Base-by-base conservation (phyloP, 2,329 filamentous ascomycete species). In the Monascus ruber region DNA sequence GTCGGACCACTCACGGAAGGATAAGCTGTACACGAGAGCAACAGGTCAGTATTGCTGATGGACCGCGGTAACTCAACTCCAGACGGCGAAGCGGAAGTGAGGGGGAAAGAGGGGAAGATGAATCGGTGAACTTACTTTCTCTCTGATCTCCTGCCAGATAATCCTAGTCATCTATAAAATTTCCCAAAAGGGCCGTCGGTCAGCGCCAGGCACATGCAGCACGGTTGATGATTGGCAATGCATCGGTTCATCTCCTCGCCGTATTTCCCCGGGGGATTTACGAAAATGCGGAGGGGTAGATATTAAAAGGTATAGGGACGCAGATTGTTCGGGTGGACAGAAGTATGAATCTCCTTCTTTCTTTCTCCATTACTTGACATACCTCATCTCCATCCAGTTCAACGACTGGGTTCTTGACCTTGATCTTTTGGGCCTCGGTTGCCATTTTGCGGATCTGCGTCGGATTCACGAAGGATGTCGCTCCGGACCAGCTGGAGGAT, bases 61-160 rank as follows among this genome's bases (percentile, higher is more conserved):
- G 17, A 17, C 17, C 17, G 17, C 17, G 17, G 17, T 17, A 17
- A 17, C 17, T 17, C 17, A 17, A 17, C 17, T 17, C 17, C 17
- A 17, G 17, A 17, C 17, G 17, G 17, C 17, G 17, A 17, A 17
- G 17, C 33, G 34, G 38, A 36, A 31, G 27, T 35, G 31, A 34
- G 27, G 33, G n/a, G 36, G 43, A 46, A 44, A 43, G 38, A 34
- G 43, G 37, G 36, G 17, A 17, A 17, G 41, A 43, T 43, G 46
- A 35, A 39, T 39, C 41, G 31, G 35, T 39, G 11, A 40, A 50
- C 60, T 48, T 60, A 76, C 72, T 60, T 93, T 94, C 71, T 96
- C 85, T 77, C 95, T 95, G 77, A 98, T 98, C 66, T 85, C 81
- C 73, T 95, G 74, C 91, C 91, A 98, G 73, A 98, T 98, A 65